Evolutionary conservation across 106 monocot genomes (phyloP).

Genomic region (Iris macrosiphon): DNA sequence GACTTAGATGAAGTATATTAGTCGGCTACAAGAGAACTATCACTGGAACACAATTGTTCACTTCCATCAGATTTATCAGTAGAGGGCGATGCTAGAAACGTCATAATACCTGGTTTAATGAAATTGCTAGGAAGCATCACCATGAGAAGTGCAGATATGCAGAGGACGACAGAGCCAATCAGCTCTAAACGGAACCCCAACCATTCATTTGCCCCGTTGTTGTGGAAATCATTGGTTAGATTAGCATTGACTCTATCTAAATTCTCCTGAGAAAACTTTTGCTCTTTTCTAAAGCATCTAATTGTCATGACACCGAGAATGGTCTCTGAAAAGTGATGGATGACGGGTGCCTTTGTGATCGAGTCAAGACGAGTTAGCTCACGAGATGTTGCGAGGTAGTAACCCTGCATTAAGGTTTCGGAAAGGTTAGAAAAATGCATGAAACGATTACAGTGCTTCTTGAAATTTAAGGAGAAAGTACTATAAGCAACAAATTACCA

Average conservation of each 20-base stretch:
- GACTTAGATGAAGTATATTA: too few relatives aligned
- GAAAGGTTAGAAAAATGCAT: too few relatives aligned
- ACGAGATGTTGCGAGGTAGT: constrained; percentile 63
- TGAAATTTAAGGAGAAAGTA: too few relatives aligned
- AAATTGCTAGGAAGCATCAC: constrained; percentile 57
- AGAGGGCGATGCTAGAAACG: too few relatives aligned
- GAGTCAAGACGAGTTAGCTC: constrained; percentile 82
- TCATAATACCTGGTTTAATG: constrained; percentile 74
- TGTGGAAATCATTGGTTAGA: constrained; percentile 76
- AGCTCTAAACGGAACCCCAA: constrained; percentile 70
- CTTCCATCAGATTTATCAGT: too few relatives aligned
- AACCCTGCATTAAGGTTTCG: constrained; percentile 36
- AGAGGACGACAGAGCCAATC: constrained; percentile 54
- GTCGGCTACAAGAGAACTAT: too few relatives aligned
- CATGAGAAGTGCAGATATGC: constrained; percentile 51
- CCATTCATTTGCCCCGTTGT: constrained; percentile 70
- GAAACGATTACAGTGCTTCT: too few relatives aligned
- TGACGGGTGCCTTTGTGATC: constrained; percentile 79
- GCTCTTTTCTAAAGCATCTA: constrained; percentile 63
- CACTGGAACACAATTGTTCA: too few relatives aligned
- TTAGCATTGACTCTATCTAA: constrained; percentile 47
- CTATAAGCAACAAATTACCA: neutral
- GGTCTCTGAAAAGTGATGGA: constrained; percentile 89
- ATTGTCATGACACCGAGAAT: constrained; percentile 61
- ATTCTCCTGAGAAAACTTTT: constrained; percentile 44